Percentiles rank a stretch among this genome's conserved stretches.
phyloP scores from a whole-genome alignment of 2,329 filamentous ascomycete genomes.

The Botryosphaeria agaves region DNA sequence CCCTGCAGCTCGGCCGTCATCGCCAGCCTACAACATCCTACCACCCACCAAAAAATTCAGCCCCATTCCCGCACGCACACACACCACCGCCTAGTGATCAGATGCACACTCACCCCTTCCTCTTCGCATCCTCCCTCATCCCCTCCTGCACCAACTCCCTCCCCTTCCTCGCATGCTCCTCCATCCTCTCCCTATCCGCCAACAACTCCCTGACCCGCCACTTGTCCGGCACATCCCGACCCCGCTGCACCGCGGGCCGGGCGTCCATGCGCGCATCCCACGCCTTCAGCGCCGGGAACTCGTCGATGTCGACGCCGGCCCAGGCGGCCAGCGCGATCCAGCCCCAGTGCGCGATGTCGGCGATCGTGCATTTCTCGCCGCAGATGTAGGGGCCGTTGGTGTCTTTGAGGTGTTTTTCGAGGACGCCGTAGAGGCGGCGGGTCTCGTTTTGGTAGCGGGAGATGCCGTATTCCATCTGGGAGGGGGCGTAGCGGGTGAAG shows the following conservation, averaged over 20 bases:
- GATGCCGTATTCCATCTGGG: conserved; percentile 68
- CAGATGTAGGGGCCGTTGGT: conserved; percentile 34
- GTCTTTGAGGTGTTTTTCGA: conserved; percentile 50
- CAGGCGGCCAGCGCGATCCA: conserved; percentile 50
- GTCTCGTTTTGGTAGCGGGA: conserved; percentile 73
- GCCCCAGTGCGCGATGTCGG: conserved; percentile 66
- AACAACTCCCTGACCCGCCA: conserved; percentile 44
- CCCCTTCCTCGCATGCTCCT: conserved; percentile 35
- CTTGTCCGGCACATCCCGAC: conserved; percentile 50
- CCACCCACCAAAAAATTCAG: too few species aligned
- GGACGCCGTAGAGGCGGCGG: conserved; percentile 59
- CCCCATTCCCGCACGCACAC: too few species aligned
- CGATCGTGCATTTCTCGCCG: conserved; percentile 51
- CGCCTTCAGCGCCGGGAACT: conserved; percentile 58
- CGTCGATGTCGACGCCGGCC: conserved; percentile 49
- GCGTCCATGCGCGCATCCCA: conserved; percentile 59
- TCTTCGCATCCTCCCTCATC: conserved; percentile 50
- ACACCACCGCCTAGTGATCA: too few species aligned
- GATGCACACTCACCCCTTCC: too few species aligned
- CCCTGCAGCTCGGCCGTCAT: too few species aligned
- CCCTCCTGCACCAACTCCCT: conserved; percentile 49
- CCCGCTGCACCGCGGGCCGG: conserved; percentile 58
- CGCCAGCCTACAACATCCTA: too few species aligned
- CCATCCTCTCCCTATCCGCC: conserved; percentile 38
- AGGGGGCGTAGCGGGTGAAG: conserved; percentile 66